Percentiles rank a stretch among this genome's conserved stretches.
These are phyloP conservation scores for Penicillium sp. DNA, from an alignment of 2,329 filamentous ascomycete genomes.

Conservation along the genomic window DNA sequence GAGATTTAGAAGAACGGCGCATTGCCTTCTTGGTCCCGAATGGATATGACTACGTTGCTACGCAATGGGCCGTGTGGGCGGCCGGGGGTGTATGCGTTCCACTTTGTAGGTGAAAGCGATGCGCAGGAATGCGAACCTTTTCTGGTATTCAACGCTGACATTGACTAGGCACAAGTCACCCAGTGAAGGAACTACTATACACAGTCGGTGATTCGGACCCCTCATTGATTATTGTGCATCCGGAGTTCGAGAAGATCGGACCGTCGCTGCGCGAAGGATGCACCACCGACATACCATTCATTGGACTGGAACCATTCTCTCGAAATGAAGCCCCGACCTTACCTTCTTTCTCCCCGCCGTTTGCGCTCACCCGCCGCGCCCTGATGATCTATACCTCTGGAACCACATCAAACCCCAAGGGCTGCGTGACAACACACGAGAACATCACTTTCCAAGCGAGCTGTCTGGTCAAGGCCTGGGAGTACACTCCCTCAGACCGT, in stretches of 20 bases:
- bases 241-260: slow-evolving; percentile 38
- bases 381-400: slow-evolving; percentile 48
- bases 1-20: slow-evolving; percentile 40
- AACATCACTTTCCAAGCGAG: slow-evolving; percentile 38
- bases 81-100: slow-evolving; percentile 47
- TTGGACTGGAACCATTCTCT: slow-evolving; percentile 30
- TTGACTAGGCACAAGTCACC: slow-evolving; percentile 41
- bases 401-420: slow-evolving; percentile 45
- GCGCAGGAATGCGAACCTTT: background rate
- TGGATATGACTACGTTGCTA: slow-evolving; percentile 46
- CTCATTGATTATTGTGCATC: slow-evolving; percentile 44
- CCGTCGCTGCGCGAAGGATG: slow-evolving; percentile 33
- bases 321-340: slow-evolving; percentile 25
- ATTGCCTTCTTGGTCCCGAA: slow-evolving; percentile 43
- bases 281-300: slow-evolving; percentile 32
- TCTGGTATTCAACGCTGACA: slow-evolving; percentile 1
- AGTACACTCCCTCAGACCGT: slow-evolving; percentile 40
- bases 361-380: slow-evolving; percentile 34
- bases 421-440: slow-evolving; percentile 46
- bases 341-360: slow-evolving; percentile 34
- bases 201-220: slow-evolving; percentile 46
- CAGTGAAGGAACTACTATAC: slow-evolving; percentile 44
- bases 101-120: slow-evolving; percentile 37
- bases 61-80: slow-evolving; percentile 47
- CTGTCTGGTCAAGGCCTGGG: slow-evolving; percentile 34